Percentiles rank a stretch among this genome's conserved stretches.
These are phyloP conservation scores for Aureobasidium subglaciale DNA, from an alignment of 2,329 filamentous ascomycete species.

Conservation along the genomic window DNA sequence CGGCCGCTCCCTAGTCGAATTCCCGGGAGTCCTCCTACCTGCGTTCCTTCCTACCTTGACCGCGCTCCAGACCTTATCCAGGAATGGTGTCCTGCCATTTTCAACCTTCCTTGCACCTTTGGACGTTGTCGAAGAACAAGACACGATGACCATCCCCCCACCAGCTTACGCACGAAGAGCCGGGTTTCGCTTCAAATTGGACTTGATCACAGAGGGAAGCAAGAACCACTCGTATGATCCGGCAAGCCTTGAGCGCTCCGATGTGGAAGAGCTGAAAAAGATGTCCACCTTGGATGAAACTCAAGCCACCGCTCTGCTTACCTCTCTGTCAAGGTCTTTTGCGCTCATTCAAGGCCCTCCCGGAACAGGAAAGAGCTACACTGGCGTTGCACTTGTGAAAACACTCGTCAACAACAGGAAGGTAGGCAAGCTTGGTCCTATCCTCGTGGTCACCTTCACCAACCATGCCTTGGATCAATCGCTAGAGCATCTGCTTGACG, in stretches of 20 bases:
- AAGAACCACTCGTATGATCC: slow-evolving; percentile 22
- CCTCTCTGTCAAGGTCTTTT: slow-evolving; percentile 46
- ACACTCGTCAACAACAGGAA: slow-evolving; percentile 42
- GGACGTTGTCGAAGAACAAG: slow-evolving; percentile 11
- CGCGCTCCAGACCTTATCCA: slow-evolving; percentile 48
- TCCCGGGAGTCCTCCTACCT: slow-evolving; percentile 52
- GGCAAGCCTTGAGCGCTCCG: slow-evolving; percentile 22
- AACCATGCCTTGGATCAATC: slow-evolving; percentile 52
- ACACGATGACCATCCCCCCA: slow-evolving; percentile 31
- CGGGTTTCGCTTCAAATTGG: slow-evolving; percentile 46
- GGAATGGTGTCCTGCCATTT: slow-evolving; percentile 25
- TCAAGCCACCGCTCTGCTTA: slow-evolving; percentile 46
- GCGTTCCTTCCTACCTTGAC: slow-evolving; percentile 52
- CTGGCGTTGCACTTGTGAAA: slow-evolving; percentile 53
- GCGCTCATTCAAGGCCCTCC: slow-evolving; percentile 64
- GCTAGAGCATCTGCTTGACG: slow-evolving; percentile 51
- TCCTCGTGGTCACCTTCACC: slow-evolving; percentile 43
- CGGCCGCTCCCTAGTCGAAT: slow-evolving; percentile 46
- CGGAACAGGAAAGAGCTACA: slow-evolving; percentile 61
- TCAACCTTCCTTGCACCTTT: slow-evolving; percentile 25
- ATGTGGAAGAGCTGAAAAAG: slow-evolving; percentile 25
- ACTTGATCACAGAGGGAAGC: slow-evolving; percentile 18
- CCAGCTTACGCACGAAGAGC: slow-evolving; percentile 45
- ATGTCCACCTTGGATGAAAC: slow-evolving; percentile 45
- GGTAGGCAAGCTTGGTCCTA: slow-evolving; percentile 35